Evolutionary conservation across 305 asterid genomes (phyloP).

Genomic region (Fraxinus platypoda): DNA sequence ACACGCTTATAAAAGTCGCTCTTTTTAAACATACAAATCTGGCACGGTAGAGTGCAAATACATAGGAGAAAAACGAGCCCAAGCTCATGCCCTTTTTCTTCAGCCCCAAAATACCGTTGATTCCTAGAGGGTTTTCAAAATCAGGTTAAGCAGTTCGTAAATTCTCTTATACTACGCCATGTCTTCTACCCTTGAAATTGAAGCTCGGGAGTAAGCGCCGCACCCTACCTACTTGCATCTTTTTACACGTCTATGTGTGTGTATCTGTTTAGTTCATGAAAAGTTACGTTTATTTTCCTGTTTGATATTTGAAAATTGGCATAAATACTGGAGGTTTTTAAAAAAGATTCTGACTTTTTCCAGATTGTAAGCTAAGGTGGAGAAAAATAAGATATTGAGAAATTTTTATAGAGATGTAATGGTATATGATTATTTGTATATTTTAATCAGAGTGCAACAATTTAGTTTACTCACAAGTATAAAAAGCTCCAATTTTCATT

Average conservation of each 20-base stretch:
- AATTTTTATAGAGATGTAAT: background rate
- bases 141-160: constrained; percentile 32
- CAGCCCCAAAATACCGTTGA: background rate
- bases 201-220: constrained; percentile 82
- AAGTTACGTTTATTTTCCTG: background rate
- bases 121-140: constrained; percentile 15
- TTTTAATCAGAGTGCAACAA: background rate
- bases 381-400: background rate
- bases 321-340: background rate
- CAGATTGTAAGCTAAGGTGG: background rate
- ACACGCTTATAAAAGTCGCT: background rate
- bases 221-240: background rate
- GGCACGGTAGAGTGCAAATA: background rate
- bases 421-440: background rate
- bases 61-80: background rate
- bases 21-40: background rate
- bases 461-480: background rate
- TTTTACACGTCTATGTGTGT: background rate
- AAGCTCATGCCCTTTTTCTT: background rate
- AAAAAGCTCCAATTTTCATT: background rate
- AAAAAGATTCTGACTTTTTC: background rate
- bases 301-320: background rate
- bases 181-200: constrained; percentile 95
- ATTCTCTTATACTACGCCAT: constrained; percentile 38
- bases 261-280: background rate